Percentiles rank a stretch among this genome's conserved stretches.
phyloP scores from a whole-genome alignment of 75 land plant genomes.

The Pinus tabuliformis region DNA sequence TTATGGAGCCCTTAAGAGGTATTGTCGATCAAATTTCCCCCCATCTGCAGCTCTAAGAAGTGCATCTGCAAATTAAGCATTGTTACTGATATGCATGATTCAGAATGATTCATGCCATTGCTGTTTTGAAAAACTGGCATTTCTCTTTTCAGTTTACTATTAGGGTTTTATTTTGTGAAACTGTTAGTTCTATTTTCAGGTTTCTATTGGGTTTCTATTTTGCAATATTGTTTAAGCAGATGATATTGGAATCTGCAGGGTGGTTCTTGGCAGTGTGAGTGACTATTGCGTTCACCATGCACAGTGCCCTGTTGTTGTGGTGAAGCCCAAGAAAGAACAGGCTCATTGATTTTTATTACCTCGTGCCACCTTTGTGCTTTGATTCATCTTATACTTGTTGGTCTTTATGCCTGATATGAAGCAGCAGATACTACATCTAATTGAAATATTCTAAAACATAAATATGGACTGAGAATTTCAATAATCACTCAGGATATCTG shows the following conservation, averaged over 20 bases:
- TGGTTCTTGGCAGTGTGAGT: constrained; percentile 8
- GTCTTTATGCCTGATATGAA: too few relatives aligned
- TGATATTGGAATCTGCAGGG: neutral
- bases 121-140: neutral
- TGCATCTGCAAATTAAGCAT: too few relatives aligned
- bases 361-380: too few relatives aligned
- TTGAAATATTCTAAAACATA: too few relatives aligned
- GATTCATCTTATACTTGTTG: too few relatives aligned
- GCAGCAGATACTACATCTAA: too few relatives aligned
- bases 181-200: neutral
- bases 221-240: neutral
- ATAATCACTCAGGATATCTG: too few relatives aligned
- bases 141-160: neutral
- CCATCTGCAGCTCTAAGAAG: neutral
- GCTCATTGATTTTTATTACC: too few relatives aligned
- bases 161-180: neutral
- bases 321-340: neutral
- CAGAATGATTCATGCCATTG: too few relatives aligned
- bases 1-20: constrained; percentile 16
- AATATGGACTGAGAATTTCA: too few relatives aligned
- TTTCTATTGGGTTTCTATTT: neutral
- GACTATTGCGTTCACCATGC: constrained; percentile 13
- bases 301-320: constrained; percentile 10
- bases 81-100: too few relatives aligned
- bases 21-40: neutral